Percentiles rank a stretch among this genome's conserved stretches.
Evolutionary conservation across 805 yeast species (phyloP).

Genomic region (Zygosaccharomyces bailii): DNA sequence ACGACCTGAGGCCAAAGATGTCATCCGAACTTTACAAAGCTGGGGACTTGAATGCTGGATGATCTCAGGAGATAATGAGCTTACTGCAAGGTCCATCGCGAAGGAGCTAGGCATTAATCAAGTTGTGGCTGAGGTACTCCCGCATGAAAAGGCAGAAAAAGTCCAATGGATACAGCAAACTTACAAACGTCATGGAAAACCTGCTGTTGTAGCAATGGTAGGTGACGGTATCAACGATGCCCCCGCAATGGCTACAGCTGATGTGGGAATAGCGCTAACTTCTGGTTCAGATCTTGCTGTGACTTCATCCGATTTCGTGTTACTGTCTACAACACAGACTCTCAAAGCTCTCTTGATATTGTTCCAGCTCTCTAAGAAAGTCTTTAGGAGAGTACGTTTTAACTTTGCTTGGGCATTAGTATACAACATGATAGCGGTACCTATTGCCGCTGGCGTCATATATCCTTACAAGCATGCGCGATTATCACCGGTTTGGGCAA

Average conservation of each 20-base stretch:
- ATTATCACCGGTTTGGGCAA: slow-evolving; percentile 61
- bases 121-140: slow-evolving; percentile 68
- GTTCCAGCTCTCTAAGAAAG: slow-evolving; percentile 48
- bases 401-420: slow-evolving; percentile 59
- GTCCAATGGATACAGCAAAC: slow-evolving; percentile 53
- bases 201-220: slow-evolving; percentile 60
- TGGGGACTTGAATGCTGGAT: slow-evolving; percentile 60
- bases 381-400: slow-evolving; percentile 51
- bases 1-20: slow-evolving; percentile 53
- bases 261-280: slow-evolving; percentile 74
- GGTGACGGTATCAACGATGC: slow-evolving; percentile 87
- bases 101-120: slow-evolving; percentile 56
- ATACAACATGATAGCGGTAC: slow-evolving; percentile 55
- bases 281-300: slow-evolving; percentile 75
- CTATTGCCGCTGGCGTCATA: slow-evolving; percentile 65
- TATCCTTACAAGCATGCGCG: slow-evolving; percentile 54
- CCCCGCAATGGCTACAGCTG: slow-evolving; percentile 71
- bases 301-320: slow-evolving; percentile 69
- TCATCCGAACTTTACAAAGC: slow-evolving; percentile 42
- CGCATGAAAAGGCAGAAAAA: slow-evolving; percentile 65
- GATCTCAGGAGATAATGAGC: slow-evolving; percentile 70
- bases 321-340: slow-evolving; percentile 53
- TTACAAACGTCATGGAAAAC: slow-evolving; percentile 22
- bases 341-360: slow-evolving; percentile 52
- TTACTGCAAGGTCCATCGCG: slow-evolving; percentile 68